These are phyloP conservation scores for Trichoderma brevicompactum DNA, from an alignment of 2,329 filamentous ascomycete genomes.

Conservation along the genomic window DNA sequence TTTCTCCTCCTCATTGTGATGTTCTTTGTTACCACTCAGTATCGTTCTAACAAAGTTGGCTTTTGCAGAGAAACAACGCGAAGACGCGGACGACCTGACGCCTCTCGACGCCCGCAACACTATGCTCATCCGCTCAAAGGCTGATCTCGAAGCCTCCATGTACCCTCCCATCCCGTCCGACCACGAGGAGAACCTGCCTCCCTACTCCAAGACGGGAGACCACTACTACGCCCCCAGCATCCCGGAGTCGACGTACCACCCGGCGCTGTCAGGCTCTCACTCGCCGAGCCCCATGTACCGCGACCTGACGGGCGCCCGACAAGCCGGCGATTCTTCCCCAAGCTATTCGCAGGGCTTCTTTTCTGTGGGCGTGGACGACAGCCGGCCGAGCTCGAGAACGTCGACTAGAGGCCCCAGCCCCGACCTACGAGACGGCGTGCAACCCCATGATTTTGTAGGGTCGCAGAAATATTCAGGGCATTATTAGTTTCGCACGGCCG, in stretches of 20 bases:
- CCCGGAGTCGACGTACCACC: conserved; percentile 31
- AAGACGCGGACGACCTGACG: conserved; percentile 80
- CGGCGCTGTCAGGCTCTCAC: neutral
- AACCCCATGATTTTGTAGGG: conserved; percentile 16
- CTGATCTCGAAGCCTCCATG: conserved; percentile 45
- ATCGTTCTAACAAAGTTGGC: conserved; percentile 36
- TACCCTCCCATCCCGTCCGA: conserved; percentile 49
- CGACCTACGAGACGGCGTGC: neutral
- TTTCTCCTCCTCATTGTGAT: neutral
- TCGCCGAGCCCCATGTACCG: conserved; percentile 10
- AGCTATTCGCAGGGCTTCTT: conserved; percentile 48
- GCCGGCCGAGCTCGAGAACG: conserved; percentile 20
- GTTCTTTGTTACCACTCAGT: neutral
- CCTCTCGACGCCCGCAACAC: conserved; percentile 87
- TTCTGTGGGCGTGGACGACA: conserved; percentile 43
- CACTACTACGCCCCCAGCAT: conserved; percentile 36
- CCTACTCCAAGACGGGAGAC: conserved; percentile 43
- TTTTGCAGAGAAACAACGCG: conserved; percentile 70
- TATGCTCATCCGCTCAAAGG: conserved; percentile 65
- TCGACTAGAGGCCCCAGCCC: conserved; percentile 2
- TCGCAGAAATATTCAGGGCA: conserved; percentile 18
- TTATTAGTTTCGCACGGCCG: neutral
- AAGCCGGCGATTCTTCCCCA: conserved; percentile 40
- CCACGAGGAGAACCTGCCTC: conserved; percentile 42
- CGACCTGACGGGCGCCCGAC: conserved; percentile 14